Percentiles rank a stretch among this genome's conserved stretches.
These are phyloP conservation scores for Trypanosoma brucei DNA, from an alignment of 208 protist species.

Conservation along the genomic window DNA sequence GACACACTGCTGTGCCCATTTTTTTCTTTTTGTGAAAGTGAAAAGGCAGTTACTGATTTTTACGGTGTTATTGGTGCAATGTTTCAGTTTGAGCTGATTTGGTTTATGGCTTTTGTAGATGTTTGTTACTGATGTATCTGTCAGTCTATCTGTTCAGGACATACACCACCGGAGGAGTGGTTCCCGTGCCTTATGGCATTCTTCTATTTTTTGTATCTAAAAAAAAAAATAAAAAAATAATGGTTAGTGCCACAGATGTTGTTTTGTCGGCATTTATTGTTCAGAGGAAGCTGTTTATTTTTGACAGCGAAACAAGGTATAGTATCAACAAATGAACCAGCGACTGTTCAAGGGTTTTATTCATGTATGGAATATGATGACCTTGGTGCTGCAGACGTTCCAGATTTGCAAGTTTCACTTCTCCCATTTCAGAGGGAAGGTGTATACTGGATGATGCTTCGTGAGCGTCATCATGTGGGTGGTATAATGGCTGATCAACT, in stretches of 20 bases:
- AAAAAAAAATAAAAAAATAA: too few relatives aligned
- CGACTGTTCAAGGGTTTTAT: constrained; percentile 72
- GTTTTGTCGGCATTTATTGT: constrained; percentile 18
- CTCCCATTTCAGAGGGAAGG: constrained; percentile 90
- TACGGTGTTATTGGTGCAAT: too few relatives aligned
- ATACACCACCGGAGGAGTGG: too few relatives aligned
- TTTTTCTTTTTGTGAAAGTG: too few relatives aligned
- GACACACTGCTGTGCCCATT: too few relatives aligned
- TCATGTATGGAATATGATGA: constrained; percentile 75
- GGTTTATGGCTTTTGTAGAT: too few relatives aligned
- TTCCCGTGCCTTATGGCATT: too few relatives aligned
- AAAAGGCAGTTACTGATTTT: too few relatives aligned
- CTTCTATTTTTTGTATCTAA: too few relatives aligned
- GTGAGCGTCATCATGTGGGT: constrained; percentile 68
- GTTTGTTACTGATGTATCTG: too few relatives aligned
- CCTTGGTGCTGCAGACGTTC: constrained; percentile 56
- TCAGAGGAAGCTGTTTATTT: constrained; percentile 18
- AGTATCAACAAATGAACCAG: constrained; percentile 39
- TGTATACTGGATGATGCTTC: constrained; percentile 85
- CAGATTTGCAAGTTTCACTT: constrained; percentile 53
- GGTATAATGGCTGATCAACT: constrained; percentile 91
- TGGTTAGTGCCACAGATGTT: constrained; percentile 15
- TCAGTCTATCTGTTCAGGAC: too few relatives aligned
- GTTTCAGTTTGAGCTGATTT: too few relatives aligned
- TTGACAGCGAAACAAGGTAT: constrained; percentile 39